Evolutionary conservation across 345 rosid species (phyloP).

Genomic region (Pugionium dolabratum): DNA sequence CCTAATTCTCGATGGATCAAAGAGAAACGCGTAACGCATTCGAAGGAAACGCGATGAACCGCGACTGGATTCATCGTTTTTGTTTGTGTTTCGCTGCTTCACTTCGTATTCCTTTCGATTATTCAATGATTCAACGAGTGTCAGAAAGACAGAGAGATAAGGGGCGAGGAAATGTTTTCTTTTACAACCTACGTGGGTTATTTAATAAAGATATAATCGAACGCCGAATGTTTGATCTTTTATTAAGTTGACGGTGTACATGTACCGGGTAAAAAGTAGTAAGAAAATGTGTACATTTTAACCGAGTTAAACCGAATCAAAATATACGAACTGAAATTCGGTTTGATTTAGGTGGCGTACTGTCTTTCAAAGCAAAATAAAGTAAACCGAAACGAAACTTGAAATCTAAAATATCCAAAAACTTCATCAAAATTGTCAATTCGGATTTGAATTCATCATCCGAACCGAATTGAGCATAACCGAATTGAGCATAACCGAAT

Average conservation of each 20-base stretch:
- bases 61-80: conserved; percentile 39
- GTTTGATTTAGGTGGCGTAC: neutral
- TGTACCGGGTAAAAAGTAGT: neutral
- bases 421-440: neutral
- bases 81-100: conserved; percentile 1
- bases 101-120: neutral
- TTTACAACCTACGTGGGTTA: conserved; percentile 33
- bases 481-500: neutral
- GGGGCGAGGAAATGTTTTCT: conserved; percentile 2
- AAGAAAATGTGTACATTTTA: neutral
- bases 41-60: conserved; percentile 34
- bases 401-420: neutral
- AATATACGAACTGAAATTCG: neutral
- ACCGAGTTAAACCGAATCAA: neutral
- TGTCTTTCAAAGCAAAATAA: neutral
- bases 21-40: conserved; percentile 35
- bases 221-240: conserved; percentile 5
- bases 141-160: conserved; percentile 21
- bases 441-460: no score
- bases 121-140: conserved; percentile 15
- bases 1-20: conserved; percentile 24
- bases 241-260: neutral
- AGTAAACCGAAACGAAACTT: neutral
- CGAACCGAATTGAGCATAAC: no score
- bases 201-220: neutral